Evolutionary conservation across 345 rosid species (phyloP), one percentile per base, ranked within the genome.

Genomic region (Ceriops decandra): DNA sequence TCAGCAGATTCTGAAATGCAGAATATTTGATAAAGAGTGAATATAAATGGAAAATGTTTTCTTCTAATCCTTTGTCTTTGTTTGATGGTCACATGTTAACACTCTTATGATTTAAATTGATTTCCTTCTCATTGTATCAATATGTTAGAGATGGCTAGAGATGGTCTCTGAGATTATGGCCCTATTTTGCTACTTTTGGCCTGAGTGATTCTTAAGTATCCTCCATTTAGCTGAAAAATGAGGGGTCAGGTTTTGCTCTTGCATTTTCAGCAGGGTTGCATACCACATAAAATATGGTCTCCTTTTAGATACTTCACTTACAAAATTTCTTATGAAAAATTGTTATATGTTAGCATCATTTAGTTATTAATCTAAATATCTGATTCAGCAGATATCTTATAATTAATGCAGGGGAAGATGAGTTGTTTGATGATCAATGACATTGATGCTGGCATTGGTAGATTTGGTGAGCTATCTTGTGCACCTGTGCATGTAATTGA

Each of bases 391-490:
- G 60, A 65, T 52, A 68, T 64, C 58, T 61, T 16, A 66, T 20
- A 20, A 38, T 63, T 67, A 72, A 79, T 85, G 82, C 91, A 90
- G 97, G 98, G 98, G n/a, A 93, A 89, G 79, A 87, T 93, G 95
- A 91, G 91, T 74, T 92, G 96, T 84, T 84, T 91, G 78, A 88
- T 93, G 95, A 84, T 93, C 82, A 89, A 91, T 83, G 97, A 93
- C 70, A 84, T 91, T 69, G 98, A 93, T 84, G 98, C 95, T 74
- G 98, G 98, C 68, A 89, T 89, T 72, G 97, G 98, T 67, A 85
- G 97, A 89, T 93, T 93, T 76, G 97, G 98, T 93, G 77, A 84
- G 85, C 68, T 67, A 47, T 28, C 35, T n/a, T 32, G 11, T 20
- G 30, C 52, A 42, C 17, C 49, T 71, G 26, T 60, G 20, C 20